Conservation (phyloP, 2,329 filamentous ascomycete species). For the Claviceps quebecensis region DNA sequence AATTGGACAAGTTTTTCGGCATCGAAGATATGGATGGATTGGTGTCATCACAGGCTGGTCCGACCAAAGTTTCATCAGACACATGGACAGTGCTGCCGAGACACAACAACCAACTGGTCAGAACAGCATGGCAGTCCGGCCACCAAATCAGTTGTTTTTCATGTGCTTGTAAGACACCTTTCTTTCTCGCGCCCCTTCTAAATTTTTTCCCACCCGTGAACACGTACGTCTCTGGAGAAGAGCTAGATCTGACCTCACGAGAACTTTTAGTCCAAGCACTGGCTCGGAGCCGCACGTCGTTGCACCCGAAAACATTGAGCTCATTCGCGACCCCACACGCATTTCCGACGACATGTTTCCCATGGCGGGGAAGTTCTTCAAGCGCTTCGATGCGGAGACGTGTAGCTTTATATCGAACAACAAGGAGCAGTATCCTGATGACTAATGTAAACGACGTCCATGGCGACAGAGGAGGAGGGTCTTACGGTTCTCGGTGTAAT, state of each 20-base stretch:
- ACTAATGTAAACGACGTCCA: constrained; percentile 30
- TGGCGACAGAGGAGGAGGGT: not conserved
- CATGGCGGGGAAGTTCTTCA: constrained; percentile 75
- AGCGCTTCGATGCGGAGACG: constrained; percentile 56
- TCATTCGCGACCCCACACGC: constrained; percentile 33
- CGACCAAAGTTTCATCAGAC: constrained; percentile 23
- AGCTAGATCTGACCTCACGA: not conserved
- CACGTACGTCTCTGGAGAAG: not conserved
- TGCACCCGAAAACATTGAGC: constrained; percentile 63
- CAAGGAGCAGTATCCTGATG: constrained; percentile 71
- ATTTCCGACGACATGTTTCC: constrained; percentile 46
- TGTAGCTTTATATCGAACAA: constrained; percentile 71
- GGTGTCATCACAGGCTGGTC: constrained; percentile 88
- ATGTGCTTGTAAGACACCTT: constrained; percentile 60
- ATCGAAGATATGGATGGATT: constrained; percentile 65
- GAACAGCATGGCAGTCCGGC: constrained; percentile 9
- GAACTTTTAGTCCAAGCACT: constrained; percentile 16
- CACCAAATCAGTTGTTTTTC: constrained; percentile 46
- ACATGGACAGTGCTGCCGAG: constrained; percentile 14
- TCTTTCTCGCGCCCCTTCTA: not conserved
- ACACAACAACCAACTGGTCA: constrained; percentile 12
- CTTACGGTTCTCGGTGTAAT: not conserved
- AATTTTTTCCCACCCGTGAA: not conserved
- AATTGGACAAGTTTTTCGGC: constrained; percentile 73
- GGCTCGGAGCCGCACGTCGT: constrained; percentile 20